Evolutionary conservation across 345 rosid genomes (phyloP).

Genomic region (Erucastrum elatum): DNA sequence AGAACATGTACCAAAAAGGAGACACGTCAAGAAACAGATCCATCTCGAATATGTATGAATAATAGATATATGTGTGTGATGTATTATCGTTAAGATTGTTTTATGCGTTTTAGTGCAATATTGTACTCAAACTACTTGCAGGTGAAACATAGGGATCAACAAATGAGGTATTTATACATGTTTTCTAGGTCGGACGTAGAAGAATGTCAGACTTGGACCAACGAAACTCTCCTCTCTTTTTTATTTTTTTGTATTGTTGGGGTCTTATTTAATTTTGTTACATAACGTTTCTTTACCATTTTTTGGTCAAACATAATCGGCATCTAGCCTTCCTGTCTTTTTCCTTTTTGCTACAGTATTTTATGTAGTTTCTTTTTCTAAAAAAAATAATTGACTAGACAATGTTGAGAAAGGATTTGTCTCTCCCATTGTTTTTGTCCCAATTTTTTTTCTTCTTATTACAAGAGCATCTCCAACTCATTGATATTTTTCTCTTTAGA

Average conservation of each 20-base stretch:
- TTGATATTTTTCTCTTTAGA: no score
- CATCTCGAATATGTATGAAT: background rate
- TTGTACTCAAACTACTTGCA: background rate
- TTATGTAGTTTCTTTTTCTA: background rate
- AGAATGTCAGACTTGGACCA: conserved; percentile 39
- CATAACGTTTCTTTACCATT: conserved; percentile 35
- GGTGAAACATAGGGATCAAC: background rate
- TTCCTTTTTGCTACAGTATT: background rate
- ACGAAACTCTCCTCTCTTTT: conserved; percentile 9
- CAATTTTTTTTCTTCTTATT: no score
- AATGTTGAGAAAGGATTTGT: no score
- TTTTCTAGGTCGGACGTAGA: conserved; percentile 7
- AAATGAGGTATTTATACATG: conserved; percentile 9
- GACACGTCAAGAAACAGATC: background rate
- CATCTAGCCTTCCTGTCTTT: conserved; percentile 32
- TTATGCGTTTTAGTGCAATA: background rate
- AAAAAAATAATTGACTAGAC: no score
- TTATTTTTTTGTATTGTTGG: background rate
- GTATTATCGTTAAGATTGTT: background rate
- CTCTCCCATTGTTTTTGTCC: no score
- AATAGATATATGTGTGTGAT: background rate
- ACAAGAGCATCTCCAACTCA: no score
- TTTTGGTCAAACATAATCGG: conserved; percentile 39
- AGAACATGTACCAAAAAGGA: background rate
- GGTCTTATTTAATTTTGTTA: background rate